phyloP scores from a whole-genome alignment of 179 eudicot genomes.

The Gypsophila paniculata region DNA sequence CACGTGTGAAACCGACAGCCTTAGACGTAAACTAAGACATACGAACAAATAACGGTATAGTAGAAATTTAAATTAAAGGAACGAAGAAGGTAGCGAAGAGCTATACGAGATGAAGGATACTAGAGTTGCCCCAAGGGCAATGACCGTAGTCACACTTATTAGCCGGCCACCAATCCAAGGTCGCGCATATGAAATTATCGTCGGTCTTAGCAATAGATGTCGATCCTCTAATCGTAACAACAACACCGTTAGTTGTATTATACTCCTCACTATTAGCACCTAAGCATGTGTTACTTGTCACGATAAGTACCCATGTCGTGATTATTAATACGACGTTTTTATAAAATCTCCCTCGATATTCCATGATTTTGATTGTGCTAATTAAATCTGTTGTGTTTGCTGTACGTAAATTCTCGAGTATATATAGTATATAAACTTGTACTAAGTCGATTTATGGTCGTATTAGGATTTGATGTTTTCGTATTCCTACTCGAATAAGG shows the following conservation, averaged over 20 bases:
- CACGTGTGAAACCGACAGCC: too few species aligned
- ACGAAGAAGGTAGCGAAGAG: neutral
- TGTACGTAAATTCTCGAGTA: too few species aligned
- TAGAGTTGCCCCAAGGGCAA: slow-evolving; percentile 47
- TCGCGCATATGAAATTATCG: slow-evolving; percentile 52
- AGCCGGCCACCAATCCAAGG: slow-evolving; percentile 69
- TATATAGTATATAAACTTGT: too few species aligned
- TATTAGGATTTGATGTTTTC: too few species aligned
- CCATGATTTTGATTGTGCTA: too few species aligned
- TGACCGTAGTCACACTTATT: slow-evolving; percentile 46
- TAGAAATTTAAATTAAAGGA: too few species aligned
- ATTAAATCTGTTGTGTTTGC: too few species aligned
- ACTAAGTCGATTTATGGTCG: too few species aligned
- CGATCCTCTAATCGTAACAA: slow-evolving; percentile 24
- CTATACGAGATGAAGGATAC: slow-evolving; percentile 44
- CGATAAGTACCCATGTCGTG: neutral
- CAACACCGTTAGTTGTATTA: neutral
- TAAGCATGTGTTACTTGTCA: neutral
- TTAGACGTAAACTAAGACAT: too few species aligned
- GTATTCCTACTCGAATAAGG: too few species aligned
- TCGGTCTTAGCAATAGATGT: slow-evolving; percentile 42
- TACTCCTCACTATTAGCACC: neutral
- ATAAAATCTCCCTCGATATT: neutral
- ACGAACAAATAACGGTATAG: too few species aligned
- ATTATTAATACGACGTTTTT: neutral